These are phyloP conservation scores for Syncephalastrum sp. DNA, from an alignment of 371 early-diverging fungal species.

Conservation along the genomic window DNA sequence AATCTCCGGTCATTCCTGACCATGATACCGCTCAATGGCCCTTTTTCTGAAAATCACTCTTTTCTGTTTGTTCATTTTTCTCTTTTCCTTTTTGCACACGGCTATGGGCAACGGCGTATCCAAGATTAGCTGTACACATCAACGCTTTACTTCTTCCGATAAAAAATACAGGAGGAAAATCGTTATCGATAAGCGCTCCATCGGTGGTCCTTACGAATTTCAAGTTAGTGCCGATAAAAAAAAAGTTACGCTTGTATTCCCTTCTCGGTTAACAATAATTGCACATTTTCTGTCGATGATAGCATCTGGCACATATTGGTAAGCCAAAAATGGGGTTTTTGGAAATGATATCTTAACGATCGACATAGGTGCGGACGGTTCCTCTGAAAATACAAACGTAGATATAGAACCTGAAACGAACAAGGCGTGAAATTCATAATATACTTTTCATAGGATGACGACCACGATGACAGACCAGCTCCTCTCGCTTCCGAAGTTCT, in stretches of 20 bases:
- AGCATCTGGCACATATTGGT: constrained; percentile 42
- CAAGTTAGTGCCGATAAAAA: constrained; percentile 20
- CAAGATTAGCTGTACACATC: constrained; percentile 27
- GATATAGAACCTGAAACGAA: neutral
- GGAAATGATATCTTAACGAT: neutral
- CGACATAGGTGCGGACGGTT: neutral
- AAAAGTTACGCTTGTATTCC: neutral
- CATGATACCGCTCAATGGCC: neutral
- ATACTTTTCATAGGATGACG: too few relatives aligned
- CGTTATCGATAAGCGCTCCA: constrained; percentile 26
- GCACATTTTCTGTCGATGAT: neutral
- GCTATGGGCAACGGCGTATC: constrained; percentile 32
- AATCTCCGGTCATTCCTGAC: too few relatives aligned
- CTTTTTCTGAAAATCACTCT: neutral
- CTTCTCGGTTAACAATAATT: neutral
- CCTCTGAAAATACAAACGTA: neutral
- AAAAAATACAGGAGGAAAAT: constrained; percentile 13
- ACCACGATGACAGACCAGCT: neutral
- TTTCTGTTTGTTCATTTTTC: constrained; percentile 6
- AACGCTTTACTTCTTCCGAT: neutral
- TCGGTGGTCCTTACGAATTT: constrained; percentile 35
- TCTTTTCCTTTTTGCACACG: constrained; percentile 8
- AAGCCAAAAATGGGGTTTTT: constrained; percentile 7
- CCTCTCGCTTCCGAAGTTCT: constrained; percentile 9
- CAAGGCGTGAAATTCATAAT: neutral